These are phyloP conservation scores for Pisolithus tinctorius DNA, from an alignment of 768 basidiomycete species.

Conservation along the genomic window DNA sequence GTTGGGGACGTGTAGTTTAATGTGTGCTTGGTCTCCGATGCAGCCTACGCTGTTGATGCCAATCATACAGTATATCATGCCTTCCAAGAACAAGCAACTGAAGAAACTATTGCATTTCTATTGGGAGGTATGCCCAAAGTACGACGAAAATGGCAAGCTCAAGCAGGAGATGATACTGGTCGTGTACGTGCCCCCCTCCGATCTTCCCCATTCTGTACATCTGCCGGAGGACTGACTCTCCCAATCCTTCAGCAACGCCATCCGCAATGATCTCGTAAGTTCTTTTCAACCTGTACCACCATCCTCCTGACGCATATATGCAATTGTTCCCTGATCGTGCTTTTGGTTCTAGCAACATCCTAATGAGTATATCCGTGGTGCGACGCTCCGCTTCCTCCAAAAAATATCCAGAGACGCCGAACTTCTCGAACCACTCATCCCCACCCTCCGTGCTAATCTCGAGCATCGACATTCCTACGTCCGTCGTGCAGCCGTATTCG, in stretches of 20 bases:
- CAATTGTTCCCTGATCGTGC: background rate
- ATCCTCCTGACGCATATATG: background rate
- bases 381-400: constrained; percentile 93
- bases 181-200: constrained; percentile 54
- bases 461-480: constrained; percentile 98
- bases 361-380: constrained; percentile 98
- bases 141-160: constrained; percentile 93
- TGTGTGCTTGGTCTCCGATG: background rate
- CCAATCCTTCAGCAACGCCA: constrained; percentile 66
- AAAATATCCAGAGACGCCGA: constrained; percentile 92
- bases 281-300: background rate
- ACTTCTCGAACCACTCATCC: constrained; percentile 91
- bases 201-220: background rate
- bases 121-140: constrained; percentile 97
- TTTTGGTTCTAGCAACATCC: constrained; percentile 76
- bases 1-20: background rate
- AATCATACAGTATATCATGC: constrained; percentile 96
- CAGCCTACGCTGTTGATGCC: constrained; percentile 95
- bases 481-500: constrained; percentile 97
- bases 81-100: constrained; percentile 89
- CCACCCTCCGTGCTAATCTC: constrained; percentile 87
- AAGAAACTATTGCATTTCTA: constrained; percentile 97
- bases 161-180: constrained; percentile 99
- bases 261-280: constrained; percentile 92
- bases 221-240: constrained; percentile 5